Conservation (phyloP, 805 yeast genomes). For the Candida coleopterorum region DNA sequence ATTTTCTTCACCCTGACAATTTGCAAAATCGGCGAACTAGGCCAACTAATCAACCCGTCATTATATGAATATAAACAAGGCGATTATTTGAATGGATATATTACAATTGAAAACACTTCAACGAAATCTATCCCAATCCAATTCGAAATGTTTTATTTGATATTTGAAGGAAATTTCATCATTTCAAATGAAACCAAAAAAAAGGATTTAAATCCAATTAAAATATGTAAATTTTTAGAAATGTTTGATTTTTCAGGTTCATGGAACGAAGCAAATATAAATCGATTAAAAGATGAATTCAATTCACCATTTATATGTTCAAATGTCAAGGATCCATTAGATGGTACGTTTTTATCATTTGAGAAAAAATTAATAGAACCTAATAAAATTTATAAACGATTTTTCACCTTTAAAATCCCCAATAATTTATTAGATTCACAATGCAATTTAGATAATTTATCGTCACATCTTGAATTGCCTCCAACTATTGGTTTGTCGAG, state of each 20-base stretch:
- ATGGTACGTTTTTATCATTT: slow-evolving; percentile 20
- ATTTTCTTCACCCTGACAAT: slow-evolving; percentile 32
- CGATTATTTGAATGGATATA: slow-evolving; percentile 60
- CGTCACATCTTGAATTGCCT: slow-evolving; percentile 30
- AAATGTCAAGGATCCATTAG: slow-evolving; percentile 20
- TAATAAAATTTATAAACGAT: slow-evolving; percentile 26
- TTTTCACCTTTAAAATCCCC: slow-evolving; percentile 40
- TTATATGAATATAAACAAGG: slow-evolving; percentile 57
- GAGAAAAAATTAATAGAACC: slow-evolving; percentile 16
- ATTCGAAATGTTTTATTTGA: slow-evolving; percentile 59
- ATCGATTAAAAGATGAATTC: slow-evolving; percentile 26
- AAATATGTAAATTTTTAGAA: slow-evolving; percentile 33
- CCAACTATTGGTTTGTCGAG: slow-evolving; percentile 28
- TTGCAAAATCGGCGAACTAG: slow-evolving; percentile 22
- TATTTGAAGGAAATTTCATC: slow-evolving; percentile 48
- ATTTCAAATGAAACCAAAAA: slow-evolving; percentile 16
- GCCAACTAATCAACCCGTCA: slow-evolving; percentile 26
- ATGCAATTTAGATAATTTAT: slow-evolving; percentile 28
- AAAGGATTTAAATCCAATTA: slow-evolving; percentile 10
- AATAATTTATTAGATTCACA: slow-evolving; percentile 31
- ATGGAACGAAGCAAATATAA: slow-evolving; percentile 37
- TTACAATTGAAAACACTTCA: slow-evolving; percentile 39
- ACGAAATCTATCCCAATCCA: slow-evolving; percentile 40
- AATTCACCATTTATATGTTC: slow-evolving; percentile 13
- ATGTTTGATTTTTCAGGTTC: slow-evolving; percentile 52